Percentiles rank a stretch among this genome's conserved stretches.
Evolutionary conservation across 1,284 basidiomycete genomes (phyloP).

Genomic region (Melampsora larici-populina): DNA sequence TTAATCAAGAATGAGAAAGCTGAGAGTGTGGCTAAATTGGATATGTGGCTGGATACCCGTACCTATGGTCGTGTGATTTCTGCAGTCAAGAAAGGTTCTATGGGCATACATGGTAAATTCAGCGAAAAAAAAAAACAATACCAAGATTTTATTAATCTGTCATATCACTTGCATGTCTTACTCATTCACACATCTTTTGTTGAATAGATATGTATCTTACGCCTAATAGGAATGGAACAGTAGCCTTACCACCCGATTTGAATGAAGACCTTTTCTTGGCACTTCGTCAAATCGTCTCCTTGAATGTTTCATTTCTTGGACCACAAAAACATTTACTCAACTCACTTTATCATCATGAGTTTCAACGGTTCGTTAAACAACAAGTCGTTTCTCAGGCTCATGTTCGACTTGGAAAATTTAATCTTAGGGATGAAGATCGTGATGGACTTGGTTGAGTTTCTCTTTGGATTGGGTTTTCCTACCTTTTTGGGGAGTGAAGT

Average conservation of each 20-base stretch:
- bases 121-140: too few relatives aligned
- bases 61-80: conserved; percentile 1
- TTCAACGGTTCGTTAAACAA: conserved; percentile 47
- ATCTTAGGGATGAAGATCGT: conserved; percentile 12
- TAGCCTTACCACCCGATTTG: background rate
- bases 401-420: conserved; percentile 46
- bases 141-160: background rate
- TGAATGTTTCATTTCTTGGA: background rate
- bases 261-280: too few relatives aligned
- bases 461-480: background rate
- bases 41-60: conserved; percentile 20
- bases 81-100: conserved; percentile 1
- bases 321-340: conserved; percentile 45
- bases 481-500: background rate
- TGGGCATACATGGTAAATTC: conserved; percentile 7
- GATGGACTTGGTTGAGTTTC: conserved; percentile 25
- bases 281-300: too few relatives aligned
- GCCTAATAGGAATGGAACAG: background rate
- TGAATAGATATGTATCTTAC: background rate
- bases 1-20: background rate
- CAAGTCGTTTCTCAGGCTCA: conserved; percentile 46
- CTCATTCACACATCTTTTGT: background rate
- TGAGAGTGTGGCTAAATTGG: background rate
- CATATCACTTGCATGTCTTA: background rate
- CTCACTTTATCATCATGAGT: conserved; percentile 45